These are phyloP conservation scores for Emericellopsis terricola DNA, from an alignment of 495 filamentous ascomycete species.

Conservation along the genomic window DNA sequence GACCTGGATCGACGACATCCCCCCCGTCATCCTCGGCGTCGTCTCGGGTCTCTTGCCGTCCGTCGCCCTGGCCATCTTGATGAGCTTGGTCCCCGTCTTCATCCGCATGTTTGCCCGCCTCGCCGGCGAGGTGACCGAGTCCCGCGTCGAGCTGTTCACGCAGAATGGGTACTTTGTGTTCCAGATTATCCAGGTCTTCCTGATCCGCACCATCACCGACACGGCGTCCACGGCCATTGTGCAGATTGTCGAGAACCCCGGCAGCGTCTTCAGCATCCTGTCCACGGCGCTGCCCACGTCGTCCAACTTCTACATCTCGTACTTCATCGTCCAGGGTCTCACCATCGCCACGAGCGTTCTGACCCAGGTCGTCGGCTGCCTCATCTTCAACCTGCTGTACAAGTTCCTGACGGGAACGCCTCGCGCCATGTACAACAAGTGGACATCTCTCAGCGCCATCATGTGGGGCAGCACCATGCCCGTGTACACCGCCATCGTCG, in stretches of 20 bases:
- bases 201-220: conserved; percentile 66
- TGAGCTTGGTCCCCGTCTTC: conserved; percentile 77
- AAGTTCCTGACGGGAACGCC: conserved; percentile 39
- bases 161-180: conserved; percentile 92
- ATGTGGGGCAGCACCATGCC: conserved; percentile 87
- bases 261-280: conserved; percentile 40
- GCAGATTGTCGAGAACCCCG: conserved; percentile 47
- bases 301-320: conserved; percentile 90
- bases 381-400: conserved; percentile 63
- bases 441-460: conserved; percentile 40
- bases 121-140: conserved; percentile 57
- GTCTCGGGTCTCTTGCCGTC: conserved; percentile 73
- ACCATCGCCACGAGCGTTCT: conserved; percentile 61
- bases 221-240: conserved; percentile 48
- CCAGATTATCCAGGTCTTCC: conserved; percentile 89
- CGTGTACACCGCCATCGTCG: conserved; percentile 64
- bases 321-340: conserved; percentile 86
- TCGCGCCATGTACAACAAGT: conserved; percentile 39
- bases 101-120: conserved; percentile 59
- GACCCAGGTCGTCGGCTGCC: conserved; percentile 59
- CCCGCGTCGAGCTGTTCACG: conserved; percentile 65
- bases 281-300: conserved; percentile 59
- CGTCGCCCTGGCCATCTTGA: conserved; percentile 64
- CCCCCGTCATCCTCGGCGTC: conserved; percentile 52
- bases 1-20: conserved; percentile 55